A percentile compares a stretch with the other conserved stretches of the same genome.
phyloP scores from a whole-genome alignment of 179 eudicot species.

The Sideroxylon spinosum region DNA sequence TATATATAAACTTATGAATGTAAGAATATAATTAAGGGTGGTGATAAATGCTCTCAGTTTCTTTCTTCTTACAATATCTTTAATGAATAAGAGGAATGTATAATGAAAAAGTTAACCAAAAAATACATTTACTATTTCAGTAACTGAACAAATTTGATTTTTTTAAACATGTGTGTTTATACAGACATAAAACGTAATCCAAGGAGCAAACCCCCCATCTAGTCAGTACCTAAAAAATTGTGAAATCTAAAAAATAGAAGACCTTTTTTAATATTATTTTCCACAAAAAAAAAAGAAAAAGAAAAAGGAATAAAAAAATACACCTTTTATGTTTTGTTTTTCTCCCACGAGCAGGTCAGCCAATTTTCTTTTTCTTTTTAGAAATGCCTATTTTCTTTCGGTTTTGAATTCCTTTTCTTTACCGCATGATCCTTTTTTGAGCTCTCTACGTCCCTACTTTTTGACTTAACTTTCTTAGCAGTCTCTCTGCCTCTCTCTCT shows the following conservation, averaged over 20 bases:
- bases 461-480: conserved; percentile 5
- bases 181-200: too few relatives aligned
- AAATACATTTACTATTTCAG: too few relatives aligned
- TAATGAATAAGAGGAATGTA: too few relatives aligned
- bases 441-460: conserved; percentile 13
- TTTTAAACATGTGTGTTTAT: too few relatives aligned
- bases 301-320: too few relatives aligned
- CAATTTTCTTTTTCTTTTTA: not conserved
- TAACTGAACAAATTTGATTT: too few relatives aligned
- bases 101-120: too few relatives aligned
- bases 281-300: not conserved
- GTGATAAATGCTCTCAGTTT: too few relatives aligned
- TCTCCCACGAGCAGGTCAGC: not conserved
- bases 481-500: not conserved
- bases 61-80: too few relatives aligned
- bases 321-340: not conserved
- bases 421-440: conserved; percentile 17
- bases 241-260: not conserved
- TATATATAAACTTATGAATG: too few relatives aligned
- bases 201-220: too few relatives aligned
- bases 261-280: not conserved
- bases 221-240: not conserved
- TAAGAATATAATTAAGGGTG: too few relatives aligned
- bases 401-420: conserved; percentile 21
- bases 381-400: conserved; percentile 7